A percentile compares a stretch with the other conserved stretches of the same genome.
Evolutionary conservation across 208 protist genomes (phyloP).

Genomic region (Acanthamoeba healyi): DNA sequence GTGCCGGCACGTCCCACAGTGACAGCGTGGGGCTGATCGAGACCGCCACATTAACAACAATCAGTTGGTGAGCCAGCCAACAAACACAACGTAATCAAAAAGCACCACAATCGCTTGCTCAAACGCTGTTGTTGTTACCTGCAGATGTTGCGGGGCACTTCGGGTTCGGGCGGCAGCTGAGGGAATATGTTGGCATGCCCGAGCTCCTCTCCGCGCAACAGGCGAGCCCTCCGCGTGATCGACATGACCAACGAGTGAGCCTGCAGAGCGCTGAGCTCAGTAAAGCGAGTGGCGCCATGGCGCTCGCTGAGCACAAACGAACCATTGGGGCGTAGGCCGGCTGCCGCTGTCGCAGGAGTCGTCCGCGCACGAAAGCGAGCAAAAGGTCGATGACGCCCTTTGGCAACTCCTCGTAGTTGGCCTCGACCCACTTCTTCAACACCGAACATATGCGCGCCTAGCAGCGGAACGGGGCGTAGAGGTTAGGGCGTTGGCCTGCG

Average conservation of each 20-base stretch:
- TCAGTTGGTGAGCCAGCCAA: no score
- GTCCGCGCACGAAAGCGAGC: background rate
- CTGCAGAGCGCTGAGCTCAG: background rate
- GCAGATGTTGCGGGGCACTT: slow-evolving; percentile 52
- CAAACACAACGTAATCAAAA: no score
- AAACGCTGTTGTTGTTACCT: background rate
- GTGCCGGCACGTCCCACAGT: slow-evolving; percentile 22
- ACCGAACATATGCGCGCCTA: slow-evolving; percentile 45
- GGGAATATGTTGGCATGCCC: slow-evolving; percentile 8
- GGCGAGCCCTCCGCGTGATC: slow-evolving; percentile 7
- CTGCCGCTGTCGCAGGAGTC: background rate
- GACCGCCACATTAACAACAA: background rate
- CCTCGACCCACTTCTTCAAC: slow-evolving; percentile 59
- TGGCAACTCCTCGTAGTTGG: slow-evolving; percentile 24
- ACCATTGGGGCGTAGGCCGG: slow-evolving; percentile 6
- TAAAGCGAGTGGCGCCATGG: no score
- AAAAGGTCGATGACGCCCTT: background rate
- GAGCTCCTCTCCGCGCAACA: slow-evolving; percentile 15
- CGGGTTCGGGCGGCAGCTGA: slow-evolving; percentile 24
- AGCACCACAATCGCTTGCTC: background rate
- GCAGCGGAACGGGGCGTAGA: no score
- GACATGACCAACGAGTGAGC: slow-evolving; percentile 30
- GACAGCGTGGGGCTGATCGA: background rate
- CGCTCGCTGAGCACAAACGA: background rate
- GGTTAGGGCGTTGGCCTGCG: background rate